phyloP scores from a whole-genome alignment of 345 rosid species.

The Laguncularia racemosa region DNA sequence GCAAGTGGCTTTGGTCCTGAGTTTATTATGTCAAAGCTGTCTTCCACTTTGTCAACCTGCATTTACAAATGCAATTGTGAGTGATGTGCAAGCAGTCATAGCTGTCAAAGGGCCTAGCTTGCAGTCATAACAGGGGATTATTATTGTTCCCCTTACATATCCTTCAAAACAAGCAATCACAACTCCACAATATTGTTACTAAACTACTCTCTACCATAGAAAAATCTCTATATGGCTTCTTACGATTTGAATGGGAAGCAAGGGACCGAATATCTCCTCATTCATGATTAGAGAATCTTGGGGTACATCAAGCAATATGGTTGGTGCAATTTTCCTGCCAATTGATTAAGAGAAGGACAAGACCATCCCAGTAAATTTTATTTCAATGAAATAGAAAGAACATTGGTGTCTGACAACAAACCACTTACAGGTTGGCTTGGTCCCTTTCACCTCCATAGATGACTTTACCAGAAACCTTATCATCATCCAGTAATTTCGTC shows the following conservation, averaged over 20 bases:
- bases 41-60: conserved; percentile 79
- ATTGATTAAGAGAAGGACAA: neutral
- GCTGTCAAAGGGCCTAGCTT: too few species aligned
- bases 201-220: neutral
- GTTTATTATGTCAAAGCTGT: conserved; percentile 59
- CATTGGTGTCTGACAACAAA: neutral
- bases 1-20: conserved; percentile 87
- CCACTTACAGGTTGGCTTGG: conserved; percentile 58
- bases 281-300: conserved; percentile 67
- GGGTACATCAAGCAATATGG: conserved; percentile 84
- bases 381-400: neutral
- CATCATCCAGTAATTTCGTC: conserved; percentile 73
- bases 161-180: neutral
- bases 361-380: neutral
- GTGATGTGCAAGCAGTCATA: neutral
- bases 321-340: conserved; percentile 72
- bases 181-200: neutral
- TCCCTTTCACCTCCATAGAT: conserved; percentile 78
- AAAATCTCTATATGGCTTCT: conserved; percentile 1
- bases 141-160: too few species aligned
- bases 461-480: conserved; percentile 71
- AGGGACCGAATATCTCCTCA: conserved; percentile 94
- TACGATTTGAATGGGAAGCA: conserved; percentile 82
- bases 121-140: too few species aligned
- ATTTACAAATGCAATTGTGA: conserved; percentile 5